Evolutionary conservation across 1,284 basidiomycete species (phyloP).

Genomic region (Irpex sp.): DNA sequence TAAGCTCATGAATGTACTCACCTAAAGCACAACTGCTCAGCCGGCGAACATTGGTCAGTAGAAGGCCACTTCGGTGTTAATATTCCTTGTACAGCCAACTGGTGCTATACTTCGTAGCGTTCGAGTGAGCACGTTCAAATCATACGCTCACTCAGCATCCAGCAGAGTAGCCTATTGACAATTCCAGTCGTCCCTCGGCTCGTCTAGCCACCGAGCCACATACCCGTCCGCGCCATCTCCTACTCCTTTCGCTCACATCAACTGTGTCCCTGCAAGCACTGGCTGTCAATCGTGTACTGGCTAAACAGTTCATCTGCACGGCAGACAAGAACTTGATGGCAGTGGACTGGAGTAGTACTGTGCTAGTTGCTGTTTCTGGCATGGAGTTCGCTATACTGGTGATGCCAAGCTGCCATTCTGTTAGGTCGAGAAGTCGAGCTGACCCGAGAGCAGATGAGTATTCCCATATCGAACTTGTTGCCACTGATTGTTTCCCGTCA

Average conservation of each 20-base stretch:
- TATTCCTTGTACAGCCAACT: no score
- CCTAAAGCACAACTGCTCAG: no score
- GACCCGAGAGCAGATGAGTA: background rate
- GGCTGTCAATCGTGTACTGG: background rate
- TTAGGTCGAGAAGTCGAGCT: background rate
- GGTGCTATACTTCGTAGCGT: background rate
- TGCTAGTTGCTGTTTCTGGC: background rate
- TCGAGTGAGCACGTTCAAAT: background rate
- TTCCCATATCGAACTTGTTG: background rate
- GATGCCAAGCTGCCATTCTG: no score
- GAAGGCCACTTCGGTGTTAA: no score
- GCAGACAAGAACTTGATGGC: background rate
- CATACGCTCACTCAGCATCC: background rate
- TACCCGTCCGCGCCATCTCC: background rate
- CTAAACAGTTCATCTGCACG: background rate
- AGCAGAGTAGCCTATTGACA: background rate
- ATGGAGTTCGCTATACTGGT: background rate
- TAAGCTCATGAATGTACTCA: no score
- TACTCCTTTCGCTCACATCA: background rate
- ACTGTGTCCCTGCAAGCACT: background rate
- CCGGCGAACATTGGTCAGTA: no score
- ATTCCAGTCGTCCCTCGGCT: background rate
- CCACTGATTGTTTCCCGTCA: background rate
- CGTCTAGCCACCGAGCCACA: background rate
- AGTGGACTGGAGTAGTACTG: background rate